A percentile compares a stretch with the other conserved stretches of the same genome.
phyloP scores from a whole-genome alignment of 1,139 yeast genomes.

The Yamadazyma dendronema region DNA sequence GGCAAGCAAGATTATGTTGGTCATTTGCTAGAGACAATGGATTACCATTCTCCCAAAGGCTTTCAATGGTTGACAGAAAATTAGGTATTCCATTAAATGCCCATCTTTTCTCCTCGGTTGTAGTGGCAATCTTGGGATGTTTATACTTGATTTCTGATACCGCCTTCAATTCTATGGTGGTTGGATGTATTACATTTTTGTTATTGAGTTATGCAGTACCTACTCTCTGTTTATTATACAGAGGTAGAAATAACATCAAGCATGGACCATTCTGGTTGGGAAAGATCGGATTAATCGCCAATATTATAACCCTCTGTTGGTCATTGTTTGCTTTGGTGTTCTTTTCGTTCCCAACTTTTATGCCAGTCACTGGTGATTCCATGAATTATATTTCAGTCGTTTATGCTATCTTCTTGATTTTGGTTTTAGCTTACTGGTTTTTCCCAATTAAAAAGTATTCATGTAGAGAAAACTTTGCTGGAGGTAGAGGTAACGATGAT shows the following conservation, averaged over 20 bases:
- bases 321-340: constrained; percentile 58
- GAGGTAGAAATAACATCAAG: constrained; percentile 57
- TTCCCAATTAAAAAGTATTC: constrained; percentile 42
- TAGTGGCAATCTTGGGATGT: constrained; percentile 41
- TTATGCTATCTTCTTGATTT: constrained; percentile 52
- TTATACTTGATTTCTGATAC: constrained; percentile 42
- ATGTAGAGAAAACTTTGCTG: constrained; percentile 43
- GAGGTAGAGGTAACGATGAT: constrained; percentile 41
- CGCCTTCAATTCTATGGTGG: constrained; percentile 47
- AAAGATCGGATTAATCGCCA: constrained; percentile 53
- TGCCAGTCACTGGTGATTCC: constrained; percentile 60
- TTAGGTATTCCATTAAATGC: constrained; percentile 46
- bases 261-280: constrained; percentile 71
- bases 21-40: constrained; percentile 73
- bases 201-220: constrained; percentile 43
- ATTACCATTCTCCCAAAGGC: constrained; percentile 42
- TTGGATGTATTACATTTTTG: constrained; percentile 45
- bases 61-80: constrained; percentile 41
- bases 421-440: constrained; percentile 59
- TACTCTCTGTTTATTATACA: constrained; percentile 48
- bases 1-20: constrained; percentile 71
- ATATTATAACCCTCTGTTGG: constrained; percentile 57
- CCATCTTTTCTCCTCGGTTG: constrained; percentile 38
- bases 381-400: constrained; percentile 77
- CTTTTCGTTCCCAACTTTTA: constrained; percentile 64